Base-by-base conservation (phyloP, 2,329 filamentous ascomycete genomes). In the Aspergillus nomiae region DNA sequence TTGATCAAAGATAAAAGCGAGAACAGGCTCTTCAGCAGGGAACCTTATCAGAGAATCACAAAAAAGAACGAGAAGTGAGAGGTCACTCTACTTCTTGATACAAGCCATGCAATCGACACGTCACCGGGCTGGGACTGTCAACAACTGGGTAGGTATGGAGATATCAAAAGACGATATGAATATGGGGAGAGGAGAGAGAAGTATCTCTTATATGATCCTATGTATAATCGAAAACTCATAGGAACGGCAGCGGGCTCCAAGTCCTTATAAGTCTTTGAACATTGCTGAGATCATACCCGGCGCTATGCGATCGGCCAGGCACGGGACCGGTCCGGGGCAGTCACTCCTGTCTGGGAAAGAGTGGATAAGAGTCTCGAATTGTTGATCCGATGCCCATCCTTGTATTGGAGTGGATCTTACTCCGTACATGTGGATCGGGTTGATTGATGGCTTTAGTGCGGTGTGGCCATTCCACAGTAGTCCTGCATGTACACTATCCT, bases 291-390 rank as follows among this genome's bases (percentile, higher is more conserved):
- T 56, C 34, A 56, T 59, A 63, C 50, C 69, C 69, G 67, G 67
- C 62, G 61, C 66, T 70, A 70, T 71, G 68, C 69, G 68, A 70
- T 70, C 67, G 67, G 69, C 67, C 68, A 71, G 68, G 65, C 58
- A 69, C 68, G 66, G 65, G 62, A 65, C 66, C 63, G 68, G 68
- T 63, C 68, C 68, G 68, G 68, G 62, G 61, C 60, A 60, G 56
- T 50, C 43, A 45, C 4, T n/a, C 21, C 10, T 21, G 43, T 36
- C 51, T 36, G 28, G 28, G 32, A 54, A 54, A 34, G 51, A 24
- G 28, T 54, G 51, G 28, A 36, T 12, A 62, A 53, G 65, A 63
- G 56, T 58, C 56, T 61, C 59, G 59, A 63, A 53, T 59, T 56
- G 55, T 41, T 59, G 59, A 60, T 66, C 62, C 55, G 38, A 36